A percentile compares a stretch with the other conserved stretches of the same genome.
phyloP scores from a whole-genome alignment of 2,329 filamentous ascomycete genomes.

The Cryphonectria naterciae region DNA sequence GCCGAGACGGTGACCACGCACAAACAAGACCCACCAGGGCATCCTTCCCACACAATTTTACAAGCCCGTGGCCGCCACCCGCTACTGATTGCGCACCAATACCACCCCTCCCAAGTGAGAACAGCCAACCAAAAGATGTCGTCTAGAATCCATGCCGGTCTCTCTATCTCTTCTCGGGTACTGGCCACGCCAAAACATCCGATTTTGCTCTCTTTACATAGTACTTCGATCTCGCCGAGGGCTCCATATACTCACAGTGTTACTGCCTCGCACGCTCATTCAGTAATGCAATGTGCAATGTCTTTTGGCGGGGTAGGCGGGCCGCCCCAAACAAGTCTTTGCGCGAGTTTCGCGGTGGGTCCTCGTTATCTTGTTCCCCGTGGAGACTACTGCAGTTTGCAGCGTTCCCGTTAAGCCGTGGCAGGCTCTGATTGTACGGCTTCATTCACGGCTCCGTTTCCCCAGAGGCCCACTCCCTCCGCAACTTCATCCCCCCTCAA shows the following conservation, averaged over 20 bases:
- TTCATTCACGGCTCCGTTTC: slow-evolving; percentile 22
- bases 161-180: neutral
- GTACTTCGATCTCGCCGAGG: neutral
- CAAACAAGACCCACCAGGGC: neutral
- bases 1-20: neutral
- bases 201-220: neutral
- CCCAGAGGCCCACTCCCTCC: slow-evolving; percentile 25
- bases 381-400: slow-evolving; percentile 23
- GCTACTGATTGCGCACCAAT: neutral
- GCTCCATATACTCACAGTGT: neutral
- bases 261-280: neutral
- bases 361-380: slow-evolving; percentile 16
- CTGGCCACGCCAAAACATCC: neutral
- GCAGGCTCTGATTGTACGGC: slow-evolving; percentile 24
- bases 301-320: slow-evolving; percentile 19
- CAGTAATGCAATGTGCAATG: neutral
- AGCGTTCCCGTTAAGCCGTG: slow-evolving; percentile 21
- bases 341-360: slow-evolving; percentile 12
- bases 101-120: neutral
- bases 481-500: slow-evolving; percentile 25
- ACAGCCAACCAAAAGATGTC: neutral
- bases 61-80: neutral
- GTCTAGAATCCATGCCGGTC: neutral
- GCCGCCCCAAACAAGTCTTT: slow-evolving; percentile 16
- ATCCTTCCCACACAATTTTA: neutral